Percentiles rank a stretch among this genome's conserved stretches.
Conservation (phyloP, 208 protist genomes). For the Kentomonas sorsogonicus region DNA sequence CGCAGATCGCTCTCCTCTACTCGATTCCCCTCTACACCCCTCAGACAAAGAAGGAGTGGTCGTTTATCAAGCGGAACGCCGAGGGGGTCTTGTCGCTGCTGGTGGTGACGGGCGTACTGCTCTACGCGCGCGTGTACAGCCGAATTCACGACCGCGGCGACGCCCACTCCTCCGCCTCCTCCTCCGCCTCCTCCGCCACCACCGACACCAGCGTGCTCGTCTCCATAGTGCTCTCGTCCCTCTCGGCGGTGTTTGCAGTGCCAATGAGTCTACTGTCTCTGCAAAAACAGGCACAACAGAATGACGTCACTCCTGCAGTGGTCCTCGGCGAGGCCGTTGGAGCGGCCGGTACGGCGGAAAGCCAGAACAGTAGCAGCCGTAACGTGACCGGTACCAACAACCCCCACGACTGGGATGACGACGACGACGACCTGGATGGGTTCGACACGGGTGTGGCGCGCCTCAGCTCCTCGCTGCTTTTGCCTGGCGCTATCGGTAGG, state of each 20-base stretch:
- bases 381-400: too few relatives aligned
- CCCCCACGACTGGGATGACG: too few relatives aligned
- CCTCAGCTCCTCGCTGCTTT: too few relatives aligned
- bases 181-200: too few relatives aligned
- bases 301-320: slow-evolving; percentile 23
- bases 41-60: slow-evolving; percentile 16
- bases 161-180: too few relatives aligned
- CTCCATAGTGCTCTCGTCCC: slow-evolving; percentile 39
- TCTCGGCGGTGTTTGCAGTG: slow-evolving; percentile 47
- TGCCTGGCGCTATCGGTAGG: too few relatives aligned
- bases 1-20: slow-evolving; percentile 37
- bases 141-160: slow-evolving; percentile 19
- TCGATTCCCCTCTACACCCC: slow-evolving; percentile 51
- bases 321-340: slow-evolving; percentile 22
- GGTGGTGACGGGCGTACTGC: slow-evolving; percentile 48
- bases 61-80: slow-evolving; percentile 51
- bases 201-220: slow-evolving; percentile 29
- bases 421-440: too few relatives aligned
- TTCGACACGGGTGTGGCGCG: too few relatives aligned
- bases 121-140: slow-evolving; percentile 44
- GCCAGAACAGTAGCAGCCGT: too few relatives aligned
- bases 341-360: too few relatives aligned
- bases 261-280: slow-evolving; percentile 70
- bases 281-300: slow-evolving; percentile 47
- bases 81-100: slow-evolving; percentile 61